Evolutionary conservation across 2,329 filamentous ascomycete species (phyloP).

Genomic region (Trichoderma aggressivum): DNA sequence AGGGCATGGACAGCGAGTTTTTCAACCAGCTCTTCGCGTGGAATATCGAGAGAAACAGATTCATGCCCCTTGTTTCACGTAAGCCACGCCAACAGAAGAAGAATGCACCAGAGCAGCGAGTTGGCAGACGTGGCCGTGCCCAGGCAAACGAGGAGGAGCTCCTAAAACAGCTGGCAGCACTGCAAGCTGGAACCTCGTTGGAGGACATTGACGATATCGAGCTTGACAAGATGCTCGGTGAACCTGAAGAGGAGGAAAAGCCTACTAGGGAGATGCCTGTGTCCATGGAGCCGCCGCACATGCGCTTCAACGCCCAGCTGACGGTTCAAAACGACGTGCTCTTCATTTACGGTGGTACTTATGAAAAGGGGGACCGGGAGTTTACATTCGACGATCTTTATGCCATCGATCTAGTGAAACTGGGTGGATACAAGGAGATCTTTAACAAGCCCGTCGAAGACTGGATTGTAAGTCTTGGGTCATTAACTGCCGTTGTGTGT

Average conservation of each 20-base stretch:
- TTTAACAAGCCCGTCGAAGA: conserved; percentile 81
- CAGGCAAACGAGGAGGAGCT: conserved; percentile 92
- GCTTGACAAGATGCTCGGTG: conserved; percentile 49
- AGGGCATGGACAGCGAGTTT: conserved; percentile 95
- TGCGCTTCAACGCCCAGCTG: conserved; percentile 85
- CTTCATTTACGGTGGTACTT: conserved; percentile 94
- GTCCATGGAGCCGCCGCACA: conserved; percentile 80
- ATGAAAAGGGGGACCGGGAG: conserved; percentile 90
- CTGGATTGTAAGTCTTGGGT: conserved; percentile 60
- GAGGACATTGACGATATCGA: conserved; percentile 50
- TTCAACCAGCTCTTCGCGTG: conserved; percentile 90
- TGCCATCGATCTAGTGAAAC: conserved; percentile 86
- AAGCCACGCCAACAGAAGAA: conserved; percentile 65
- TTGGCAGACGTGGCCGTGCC: conserved; percentile 64
- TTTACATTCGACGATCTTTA: conserved; percentile 96
- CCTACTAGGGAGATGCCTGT: conserved; percentile 62
- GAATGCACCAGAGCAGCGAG: conserved; percentile 52
- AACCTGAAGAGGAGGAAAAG: conserved; percentile 54
- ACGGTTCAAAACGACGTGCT: conserved; percentile 88
- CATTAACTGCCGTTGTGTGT: background rate
- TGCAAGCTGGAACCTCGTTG: conserved; percentile 71
- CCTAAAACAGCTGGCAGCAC: conserved; percentile 76
- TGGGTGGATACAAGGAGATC: conserved; percentile 90
- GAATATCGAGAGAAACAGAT: conserved; percentile 93
- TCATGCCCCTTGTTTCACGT: conserved; percentile 78